Evolutionary conservation across 202 grass and related monocot genomes (phyloP).

Genomic region (Carex sylvatica): DNA sequence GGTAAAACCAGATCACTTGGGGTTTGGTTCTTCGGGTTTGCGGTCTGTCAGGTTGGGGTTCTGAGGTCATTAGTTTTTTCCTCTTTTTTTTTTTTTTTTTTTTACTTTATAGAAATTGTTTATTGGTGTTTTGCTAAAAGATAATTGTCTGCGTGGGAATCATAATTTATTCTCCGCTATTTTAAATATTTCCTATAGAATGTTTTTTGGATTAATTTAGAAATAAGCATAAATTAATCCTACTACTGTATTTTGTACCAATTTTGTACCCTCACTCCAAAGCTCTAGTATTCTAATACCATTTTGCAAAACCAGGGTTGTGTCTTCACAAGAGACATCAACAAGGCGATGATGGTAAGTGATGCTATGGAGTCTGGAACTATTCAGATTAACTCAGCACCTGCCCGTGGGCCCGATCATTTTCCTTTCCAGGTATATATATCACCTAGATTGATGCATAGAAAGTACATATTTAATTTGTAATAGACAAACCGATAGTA

Average conservation of each 20-base stretch:
- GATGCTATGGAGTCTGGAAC: slow-evolving; percentile 92
- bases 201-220: neutral
- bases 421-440: slow-evolving; percentile 86
- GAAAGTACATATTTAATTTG: neutral
- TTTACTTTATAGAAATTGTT: neutral
- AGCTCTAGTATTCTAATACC: neutral
- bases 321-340: slow-evolving; percentile 90
- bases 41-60: no score
- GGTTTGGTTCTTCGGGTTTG: neutral
- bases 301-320: slow-evolving; percentile 54
- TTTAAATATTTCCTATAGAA: neutral
- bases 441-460: neutral
- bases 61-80: no score
- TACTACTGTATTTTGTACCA: neutral
- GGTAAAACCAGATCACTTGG: neutral
- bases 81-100: neutral
- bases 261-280: neutral
- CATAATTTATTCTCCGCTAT: no score
- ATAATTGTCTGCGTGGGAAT: neutral
- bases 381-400: slow-evolving; percentile 94
- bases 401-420: slow-evolving; percentile 92
- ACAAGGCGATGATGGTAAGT: slow-evolving; percentile 92
- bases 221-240: neutral
- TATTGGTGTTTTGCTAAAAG: neutral
- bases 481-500: neutral